Conservation (phyloP, 2,329 filamentous ascomycete species). For the Phyllachora maydis region DNA sequence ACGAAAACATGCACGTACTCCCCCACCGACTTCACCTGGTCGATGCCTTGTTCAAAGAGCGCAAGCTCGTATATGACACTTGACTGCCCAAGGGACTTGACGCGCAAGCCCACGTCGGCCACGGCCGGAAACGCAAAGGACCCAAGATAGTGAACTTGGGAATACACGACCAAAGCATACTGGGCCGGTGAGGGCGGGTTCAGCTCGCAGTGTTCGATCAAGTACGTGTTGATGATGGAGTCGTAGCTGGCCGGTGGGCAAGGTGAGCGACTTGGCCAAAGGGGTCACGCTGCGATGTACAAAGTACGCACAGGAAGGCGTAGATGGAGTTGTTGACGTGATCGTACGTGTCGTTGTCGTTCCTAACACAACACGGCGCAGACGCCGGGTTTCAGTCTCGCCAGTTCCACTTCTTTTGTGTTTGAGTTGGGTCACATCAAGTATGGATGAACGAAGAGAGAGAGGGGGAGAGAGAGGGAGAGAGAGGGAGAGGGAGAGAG, state of each 20-base stretch:
- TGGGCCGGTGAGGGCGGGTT: conserved; percentile 48
- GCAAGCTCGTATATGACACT: conserved; percentile 84
- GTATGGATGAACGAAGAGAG: no score
- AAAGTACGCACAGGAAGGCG: conserved; percentile 54
- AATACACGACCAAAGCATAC: conserved; percentile 70
- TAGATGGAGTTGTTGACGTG: conserved; percentile 89
- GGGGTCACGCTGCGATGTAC: neutral
- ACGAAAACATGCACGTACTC: conserved; percentile 81
- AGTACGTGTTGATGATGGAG: conserved; percentile 73
- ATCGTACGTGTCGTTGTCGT: conserved; percentile 86
- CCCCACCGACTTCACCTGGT: conserved; percentile 63
- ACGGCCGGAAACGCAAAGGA: conserved; percentile 65
- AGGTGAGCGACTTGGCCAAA: neutral
- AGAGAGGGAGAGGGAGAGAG: no score
- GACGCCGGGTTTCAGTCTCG: no score
- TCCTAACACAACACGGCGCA: no score
- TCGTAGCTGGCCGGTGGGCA: conserved; percentile 41
- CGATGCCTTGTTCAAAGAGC: conserved; percentile 56
- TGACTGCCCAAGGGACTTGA: conserved; percentile 66
- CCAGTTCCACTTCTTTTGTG: no score
- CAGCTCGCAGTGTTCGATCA: conserved; percentile 59
- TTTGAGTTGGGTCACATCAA: no score
- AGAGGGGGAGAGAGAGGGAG: no score
- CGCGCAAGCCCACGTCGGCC: conserved; percentile 62
- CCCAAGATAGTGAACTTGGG: conserved; percentile 69